Conservation (phyloP, 2,329 filamentous ascomycete genomes). For the Ophiostoma ips region DNA sequence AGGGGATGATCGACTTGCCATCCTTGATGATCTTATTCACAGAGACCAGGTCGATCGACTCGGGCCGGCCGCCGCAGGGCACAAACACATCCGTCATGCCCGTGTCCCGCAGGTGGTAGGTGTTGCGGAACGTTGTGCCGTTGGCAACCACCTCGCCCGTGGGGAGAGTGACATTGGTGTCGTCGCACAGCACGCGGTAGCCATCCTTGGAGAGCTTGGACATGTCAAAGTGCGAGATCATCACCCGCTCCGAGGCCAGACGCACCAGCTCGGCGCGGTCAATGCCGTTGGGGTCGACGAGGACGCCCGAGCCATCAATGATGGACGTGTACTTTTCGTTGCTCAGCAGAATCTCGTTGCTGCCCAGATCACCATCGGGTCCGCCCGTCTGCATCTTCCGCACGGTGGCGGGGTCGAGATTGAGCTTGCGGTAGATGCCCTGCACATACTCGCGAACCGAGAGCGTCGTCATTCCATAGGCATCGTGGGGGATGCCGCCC, state of each 20-base stretch:
- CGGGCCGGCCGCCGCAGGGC: constrained; percentile 87
- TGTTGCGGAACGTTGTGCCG: constrained; percentile 92
- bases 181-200: constrained; percentile 85
- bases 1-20: constrained; percentile 76
- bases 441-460: constrained; percentile 93
- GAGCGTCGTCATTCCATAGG: constrained; percentile 94
- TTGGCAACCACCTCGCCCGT: constrained; percentile 77
- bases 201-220: constrained; percentile 77
- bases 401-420: constrained; percentile 72
- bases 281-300: constrained; percentile 83
- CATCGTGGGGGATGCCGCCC: constrained; percentile 90
- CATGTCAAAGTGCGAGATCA: constrained; percentile 78
- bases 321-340: constrained; percentile 93
- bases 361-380: constrained; percentile 89
- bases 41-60: constrained; percentile 86
- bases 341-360: constrained; percentile 91
- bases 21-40: constrained; percentile 80
- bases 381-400: constrained; percentile 96
- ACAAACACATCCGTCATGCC: constrained; percentile 79
- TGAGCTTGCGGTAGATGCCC: constrained; percentile 92
- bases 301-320: constrained; percentile 90
- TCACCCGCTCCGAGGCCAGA: constrained; percentile 71
- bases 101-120: constrained; percentile 75
- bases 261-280: constrained; percentile 71
- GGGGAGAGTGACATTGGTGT: constrained; percentile 77